phyloP scores from a whole-genome alignment of 768 basidiomycete genomes.

The Dioszegia crocea region DNA sequence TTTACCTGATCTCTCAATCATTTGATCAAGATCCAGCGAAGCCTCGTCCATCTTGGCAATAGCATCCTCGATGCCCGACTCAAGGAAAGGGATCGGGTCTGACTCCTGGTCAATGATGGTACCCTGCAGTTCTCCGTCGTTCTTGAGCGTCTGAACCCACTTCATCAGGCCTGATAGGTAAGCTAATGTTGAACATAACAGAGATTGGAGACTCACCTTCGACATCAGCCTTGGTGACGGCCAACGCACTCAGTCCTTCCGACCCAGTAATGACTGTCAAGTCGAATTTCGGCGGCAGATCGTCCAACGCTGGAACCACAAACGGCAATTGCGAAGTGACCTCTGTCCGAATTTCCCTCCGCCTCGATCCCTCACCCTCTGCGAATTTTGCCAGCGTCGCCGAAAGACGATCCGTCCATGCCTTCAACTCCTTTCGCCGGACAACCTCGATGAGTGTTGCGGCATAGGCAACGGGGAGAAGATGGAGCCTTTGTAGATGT shows the following conservation, averaged over 20 bases:
- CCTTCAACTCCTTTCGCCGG: constrained; percentile 81
- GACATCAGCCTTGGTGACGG: constrained; percentile 65
- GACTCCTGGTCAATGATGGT: neutral
- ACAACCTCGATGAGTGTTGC: constrained; percentile 87
- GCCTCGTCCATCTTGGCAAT: constrained; percentile 73
- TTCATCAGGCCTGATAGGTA: constrained; percentile 29
- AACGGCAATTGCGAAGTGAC: constrained; percentile 83
- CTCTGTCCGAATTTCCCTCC: constrained; percentile 79
- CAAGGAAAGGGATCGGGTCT: constrained; percentile 10
- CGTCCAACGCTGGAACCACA: constrained; percentile 73
- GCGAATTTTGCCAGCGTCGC: constrained; percentile 83
- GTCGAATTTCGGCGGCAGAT: constrained; percentile 68
- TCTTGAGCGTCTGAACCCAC: constrained; percentile 25
- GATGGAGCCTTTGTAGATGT: constrained; percentile 84
- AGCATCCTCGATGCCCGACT: constrained; percentile 63
- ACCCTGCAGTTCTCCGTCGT: neutral
- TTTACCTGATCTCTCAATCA: constrained; percentile 78
- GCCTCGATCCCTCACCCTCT: constrained; percentile 70
- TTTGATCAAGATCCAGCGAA: constrained; percentile 74
- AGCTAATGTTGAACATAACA: no score
- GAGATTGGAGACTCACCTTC: constrained; percentile 67
- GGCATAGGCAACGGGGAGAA: constrained; percentile 86
- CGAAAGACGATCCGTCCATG: constrained; percentile 71
- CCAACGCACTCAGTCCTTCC: constrained; percentile 58
- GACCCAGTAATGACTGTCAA: constrained; percentile 66